Evolutionary conservation across 805 yeast genomes (phyloP).

Genomic region (Isabelozyma heimii): DNA sequence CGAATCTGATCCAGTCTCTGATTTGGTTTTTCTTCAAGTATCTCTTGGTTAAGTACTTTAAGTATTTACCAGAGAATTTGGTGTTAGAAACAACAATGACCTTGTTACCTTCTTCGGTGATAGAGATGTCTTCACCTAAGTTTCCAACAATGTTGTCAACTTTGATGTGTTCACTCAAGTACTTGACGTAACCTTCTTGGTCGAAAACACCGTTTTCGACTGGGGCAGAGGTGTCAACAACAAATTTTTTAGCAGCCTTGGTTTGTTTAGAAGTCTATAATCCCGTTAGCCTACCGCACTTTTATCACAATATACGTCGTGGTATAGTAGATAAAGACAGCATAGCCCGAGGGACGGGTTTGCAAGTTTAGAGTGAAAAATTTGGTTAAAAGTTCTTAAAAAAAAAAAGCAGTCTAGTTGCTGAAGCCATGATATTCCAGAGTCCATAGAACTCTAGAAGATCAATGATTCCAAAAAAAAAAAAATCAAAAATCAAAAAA

Average conservation of each 20-base stretch:
- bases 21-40: constrained; percentile 99
- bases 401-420: constrained; percentile 1
- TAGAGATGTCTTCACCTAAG: constrained; percentile 93
- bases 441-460: neutral
- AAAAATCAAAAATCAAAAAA: constrained; percentile 3
- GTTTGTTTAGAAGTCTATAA: constrained; percentile 69
- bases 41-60: constrained; percentile 99
- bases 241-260: constrained; percentile 80
- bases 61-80: constrained; percentile 99
- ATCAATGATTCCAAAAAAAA: constrained; percentile 1
- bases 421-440: neutral
- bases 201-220: constrained; percentile 96
- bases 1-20: constrained; percentile 99
- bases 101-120: constrained; percentile 81
- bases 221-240: constrained; percentile 96
- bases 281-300: constrained; percentile 75
- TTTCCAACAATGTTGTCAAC: constrained; percentile 95
- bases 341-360: constrained; percentile 49
- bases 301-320: constrained; percentile 22
- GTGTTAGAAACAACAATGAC: constrained; percentile 86
- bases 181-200: constrained; percentile 96
- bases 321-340: constrained; percentile 38
- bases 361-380: constrained; percentile 9
- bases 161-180: constrained; percentile 98
- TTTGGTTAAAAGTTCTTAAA: neutral